Evolutionary conservation across 1,284 basidiomycete genomes (phyloP), one percentile per base, ranked within the genome.

Genomic region (Boletus semigastroideus): DNA sequence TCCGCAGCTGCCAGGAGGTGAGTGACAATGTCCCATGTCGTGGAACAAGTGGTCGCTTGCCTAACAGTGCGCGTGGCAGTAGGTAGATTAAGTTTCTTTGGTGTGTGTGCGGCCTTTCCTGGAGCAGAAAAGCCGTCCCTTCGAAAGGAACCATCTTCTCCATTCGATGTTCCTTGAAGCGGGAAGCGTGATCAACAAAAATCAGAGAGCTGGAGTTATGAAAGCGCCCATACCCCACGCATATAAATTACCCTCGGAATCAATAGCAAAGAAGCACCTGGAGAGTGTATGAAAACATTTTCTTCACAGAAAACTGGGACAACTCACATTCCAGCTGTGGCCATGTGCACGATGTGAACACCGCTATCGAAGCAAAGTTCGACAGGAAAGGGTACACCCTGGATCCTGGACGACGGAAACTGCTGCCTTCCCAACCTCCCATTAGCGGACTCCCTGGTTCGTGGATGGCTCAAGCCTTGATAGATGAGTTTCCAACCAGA

Each of bases 401-500:
- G 63, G 34, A 72, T 49, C 17, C 61, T 62, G 19, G 73, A 62
- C 40, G 66, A 67, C 5, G 78, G 77, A 39, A 74, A 59, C 20
- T 60, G 67, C 38, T 53, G 48, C 36, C 78, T 58, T 8, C 90
- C 90, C 20, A 92, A 72, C 53, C 90, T 75, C 7, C 81, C 80
- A 55, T 84, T 74, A 4, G 73, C 69, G 17, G 73, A 68, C 46
- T 84, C 78, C 13, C 89, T 91, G 38, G 61, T n/a, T 34, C 71
- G 80, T 56, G 78, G 83, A 67, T 61, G 66, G 30, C 67, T 71
- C 42, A 94, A 68, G 4, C 90, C 85, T 46, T 77, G 77, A 71
- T 93, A 94, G 33, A 94, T 83, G 59, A 84, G 79, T 69, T 86
- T 87, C 82, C 84, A 93, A 46, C 90, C 91, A 44, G 73, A 82